Conservation (phyloP, 352 stramenopile genomes). For the Phytophthora constricta region DNA sequence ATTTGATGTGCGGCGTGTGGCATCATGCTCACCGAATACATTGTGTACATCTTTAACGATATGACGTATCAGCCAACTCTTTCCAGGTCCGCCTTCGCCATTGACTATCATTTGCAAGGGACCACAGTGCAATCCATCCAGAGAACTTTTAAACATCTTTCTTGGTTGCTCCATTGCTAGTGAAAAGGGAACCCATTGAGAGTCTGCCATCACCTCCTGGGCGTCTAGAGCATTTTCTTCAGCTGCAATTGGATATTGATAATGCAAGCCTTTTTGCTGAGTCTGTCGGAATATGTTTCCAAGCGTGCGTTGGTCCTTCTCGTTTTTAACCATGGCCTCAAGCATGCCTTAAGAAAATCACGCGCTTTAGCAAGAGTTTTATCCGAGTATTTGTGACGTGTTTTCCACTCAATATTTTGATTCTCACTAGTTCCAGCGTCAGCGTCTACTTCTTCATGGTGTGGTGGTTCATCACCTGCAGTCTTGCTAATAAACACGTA, state of each 20-base stretch:
- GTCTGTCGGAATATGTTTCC: neutral
- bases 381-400: neutral
- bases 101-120: neutral
- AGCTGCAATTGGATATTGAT: neutral
- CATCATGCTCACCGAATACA: neutral
- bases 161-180: neutral
- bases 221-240: neutral
- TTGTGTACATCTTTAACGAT: neutral
- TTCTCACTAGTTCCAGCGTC: neutral
- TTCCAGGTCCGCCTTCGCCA: neutral
- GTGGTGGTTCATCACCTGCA: neutral
- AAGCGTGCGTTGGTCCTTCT: neutral
- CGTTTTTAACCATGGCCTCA: neutral
- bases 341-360: neutral
- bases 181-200: neutral
- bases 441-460: neutral
- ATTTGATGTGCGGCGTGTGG: neutral
- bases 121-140: neutral
- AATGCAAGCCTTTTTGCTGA: neutral
- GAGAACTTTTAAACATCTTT: neutral
- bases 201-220: neutral
- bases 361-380: neutral
- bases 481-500: conserved; percentile 17
- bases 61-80: neutral
- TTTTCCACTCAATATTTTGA: conserved; percentile 2